Base-by-base conservation (phyloP, 352 stramenopile species). In the Pythium brachiatum region DNA sequence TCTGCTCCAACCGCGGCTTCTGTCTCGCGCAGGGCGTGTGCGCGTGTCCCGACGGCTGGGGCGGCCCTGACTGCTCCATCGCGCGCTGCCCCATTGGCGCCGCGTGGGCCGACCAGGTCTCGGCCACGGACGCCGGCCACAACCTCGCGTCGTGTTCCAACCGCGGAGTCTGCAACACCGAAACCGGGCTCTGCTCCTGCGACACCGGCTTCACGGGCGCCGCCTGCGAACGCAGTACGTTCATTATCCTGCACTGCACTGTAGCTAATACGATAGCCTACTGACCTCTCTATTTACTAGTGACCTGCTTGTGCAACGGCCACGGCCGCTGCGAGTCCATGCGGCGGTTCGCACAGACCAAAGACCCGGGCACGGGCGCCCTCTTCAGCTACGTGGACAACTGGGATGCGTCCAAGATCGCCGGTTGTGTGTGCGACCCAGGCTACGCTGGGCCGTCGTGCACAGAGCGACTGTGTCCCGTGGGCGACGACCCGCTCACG, bases 131-230 rank as follows among this genome's bases (percentile, higher is more conserved):
- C 41, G 47, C 65, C 16, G 93, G 88, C 20, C 94, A 98, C 77
- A 85, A 90, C 57, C 47, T 78, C 20, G 89, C 79, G 16, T 79
- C 94, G 69, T 98, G 94, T 62, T 96, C 88, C 1, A 98, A 97
- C 60, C 74, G 81, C 7, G 86, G 88, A 41, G 41, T 43, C 5
- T 96, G 86, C 58, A 73, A 92, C 60, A 57, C 64, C 1, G 72
- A 81, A 11, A 75, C 78, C 0, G 88, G 88, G 3, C 38, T 70
- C 13, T 96, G 88, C 63, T 58, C 58, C 3, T 96, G 88, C 23
- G 69, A 83, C 43, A 3, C 70, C 7, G 88, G 88, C 18, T 96
- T 93, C 71, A 90, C 78, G 18, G 87, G 87, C n/a, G 69, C 68
- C 5, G 83, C 84, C 15, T 95, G 87, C 58, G 80, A 94, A 32